phyloP scores from a whole-genome alignment of 495 filamentous ascomycete species.

The Xylaria acuta region DNA sequence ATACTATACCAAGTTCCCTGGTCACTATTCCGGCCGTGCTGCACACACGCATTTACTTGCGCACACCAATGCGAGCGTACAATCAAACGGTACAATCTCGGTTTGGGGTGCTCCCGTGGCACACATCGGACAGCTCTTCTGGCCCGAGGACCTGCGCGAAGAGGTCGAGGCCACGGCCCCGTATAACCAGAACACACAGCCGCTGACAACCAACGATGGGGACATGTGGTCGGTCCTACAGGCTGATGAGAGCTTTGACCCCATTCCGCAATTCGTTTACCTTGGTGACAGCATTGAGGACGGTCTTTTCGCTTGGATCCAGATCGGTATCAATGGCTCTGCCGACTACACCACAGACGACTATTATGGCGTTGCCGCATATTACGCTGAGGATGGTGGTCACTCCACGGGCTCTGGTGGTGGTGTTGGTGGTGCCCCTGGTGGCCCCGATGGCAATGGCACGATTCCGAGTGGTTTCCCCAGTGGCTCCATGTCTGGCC shows the following conservation, averaged over 20 bases:
- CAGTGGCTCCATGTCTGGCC: not conserved
- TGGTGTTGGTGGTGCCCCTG: constrained; percentile 36
- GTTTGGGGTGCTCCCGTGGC: constrained; percentile 51
- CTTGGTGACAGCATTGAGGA: constrained; percentile 56
- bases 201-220: constrained; percentile 55
- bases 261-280: constrained; percentile 62
- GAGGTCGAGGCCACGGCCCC: constrained; percentile 61
- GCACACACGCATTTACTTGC: constrained; percentile 62
- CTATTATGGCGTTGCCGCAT: constrained; percentile 29
- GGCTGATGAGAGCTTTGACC: constrained; percentile 58
- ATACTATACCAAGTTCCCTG: constrained; percentile 50
- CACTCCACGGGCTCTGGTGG: constrained; percentile 5
- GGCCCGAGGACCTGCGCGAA: constrained; percentile 61
- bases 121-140: constrained; percentile 72
- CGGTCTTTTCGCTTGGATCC: constrained; percentile 61
- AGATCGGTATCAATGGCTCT: constrained; percentile 52
- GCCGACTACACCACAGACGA: constrained; percentile 39
- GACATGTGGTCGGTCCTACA: constrained; percentile 53
- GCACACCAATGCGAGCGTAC: constrained; percentile 55
- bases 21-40: constrained; percentile 64
- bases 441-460: constrained; percentile 6
- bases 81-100: constrained; percentile 57
- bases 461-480: constrained; percentile 11
- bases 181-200: constrained; percentile 63
- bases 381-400: constrained; percentile 24